Evolutionary conservation across 2,329 filamentous ascomycete genomes (phyloP).

Genomic region (Myrmaecium sp.): DNA sequence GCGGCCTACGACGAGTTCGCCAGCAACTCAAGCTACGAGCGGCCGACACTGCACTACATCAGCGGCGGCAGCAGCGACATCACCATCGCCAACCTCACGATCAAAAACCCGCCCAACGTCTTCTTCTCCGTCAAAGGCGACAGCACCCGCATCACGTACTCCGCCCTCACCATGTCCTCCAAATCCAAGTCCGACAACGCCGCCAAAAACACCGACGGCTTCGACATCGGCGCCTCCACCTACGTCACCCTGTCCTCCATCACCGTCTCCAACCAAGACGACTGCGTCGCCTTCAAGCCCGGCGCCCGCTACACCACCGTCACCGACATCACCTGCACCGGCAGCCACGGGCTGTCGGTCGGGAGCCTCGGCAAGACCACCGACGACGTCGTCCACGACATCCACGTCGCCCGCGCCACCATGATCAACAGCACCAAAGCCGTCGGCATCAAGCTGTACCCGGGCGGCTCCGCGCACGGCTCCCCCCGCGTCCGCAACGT

Average conservation of each 20-base stretch:
- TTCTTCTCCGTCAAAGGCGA: slow-evolving; percentile 25
- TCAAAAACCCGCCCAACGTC: slow-evolving; percentile 29
- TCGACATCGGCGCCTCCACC: slow-evolving; percentile 24
- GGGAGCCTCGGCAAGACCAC: slow-evolving; percentile 26
- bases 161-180: slow-evolving; percentile 21
- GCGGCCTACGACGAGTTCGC: slow-evolving; percentile 24
- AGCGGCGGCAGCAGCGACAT: slow-evolving; percentile 20
- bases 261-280: slow-evolving; percentile 25
- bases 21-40: slow-evolving; percentile 18
- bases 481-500: slow-evolving; percentile 23
- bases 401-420: slow-evolving; percentile 23
- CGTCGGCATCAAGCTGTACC: slow-evolving; percentile 30
- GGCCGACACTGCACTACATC: slow-evolving; percentile 27
- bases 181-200: slow-evolving; percentile 21
- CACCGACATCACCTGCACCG: slow-evolving; percentile 25
- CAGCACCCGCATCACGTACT: slow-evolving; percentile 20
- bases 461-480: slow-evolving; percentile 20
- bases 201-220: slow-evolving; percentile 28
- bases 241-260: slow-evolving; percentile 21
- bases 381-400: slow-evolving; percentile 26
- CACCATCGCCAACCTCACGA: slow-evolving; percentile 18
- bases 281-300: slow-evolving; percentile 30
- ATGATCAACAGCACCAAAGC: slow-evolving; percentile 29
- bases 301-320: slow-evolving; percentile 24
- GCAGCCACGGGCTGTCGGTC: slow-evolving; percentile 29